These are phyloP conservation scores for Aspergillus aculeatinus DNA, from an alignment of 2,329 filamentous ascomycete genomes.

Conservation along the genomic window DNA sequence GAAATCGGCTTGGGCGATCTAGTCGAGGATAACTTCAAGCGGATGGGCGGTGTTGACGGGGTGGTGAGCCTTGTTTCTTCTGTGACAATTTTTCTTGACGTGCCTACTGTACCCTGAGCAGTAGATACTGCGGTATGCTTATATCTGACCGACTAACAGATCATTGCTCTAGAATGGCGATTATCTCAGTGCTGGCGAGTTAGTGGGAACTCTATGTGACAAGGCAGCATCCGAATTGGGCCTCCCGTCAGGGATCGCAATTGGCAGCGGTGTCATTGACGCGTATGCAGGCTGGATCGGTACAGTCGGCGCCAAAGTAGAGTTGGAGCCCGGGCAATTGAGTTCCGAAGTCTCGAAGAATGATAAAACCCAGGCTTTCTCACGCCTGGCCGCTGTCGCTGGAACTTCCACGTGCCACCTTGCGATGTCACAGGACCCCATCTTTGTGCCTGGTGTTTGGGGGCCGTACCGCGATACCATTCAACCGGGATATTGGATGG, in stretches of 20 bases:
- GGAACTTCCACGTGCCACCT: slow-evolving; percentile 97
- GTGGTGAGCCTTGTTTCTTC: slow-evolving; percentile 67
- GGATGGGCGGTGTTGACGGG: slow-evolving; percentile 90
- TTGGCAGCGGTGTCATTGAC: slow-evolving; percentile 96
- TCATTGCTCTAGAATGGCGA: slow-evolving; percentile 71
- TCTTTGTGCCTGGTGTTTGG: slow-evolving; percentile 96
- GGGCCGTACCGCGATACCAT: slow-evolving; percentile 94
- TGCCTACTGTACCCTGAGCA: background rate
- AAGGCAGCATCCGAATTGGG: slow-evolving; percentile 81
- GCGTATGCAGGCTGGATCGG: slow-evolving; percentile 99
- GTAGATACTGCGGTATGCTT: background rate
- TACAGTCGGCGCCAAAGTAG: slow-evolving; percentile 94
- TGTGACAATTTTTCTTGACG: slow-evolving; percentile 10
- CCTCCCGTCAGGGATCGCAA: slow-evolving; percentile 79
- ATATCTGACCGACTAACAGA: slow-evolving; percentile 3
- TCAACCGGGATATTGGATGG: slow-evolving; percentile 91
- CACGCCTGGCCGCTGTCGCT: slow-evolving; percentile 86
- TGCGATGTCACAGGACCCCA: slow-evolving; percentile 87
- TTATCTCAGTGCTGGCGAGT: slow-evolving; percentile 87
- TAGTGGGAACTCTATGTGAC: slow-evolving; percentile 80
- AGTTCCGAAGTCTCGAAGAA: slow-evolving; percentile 70
- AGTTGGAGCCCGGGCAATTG: slow-evolving; percentile 67
- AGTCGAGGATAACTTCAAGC: slow-evolving; percentile 80
- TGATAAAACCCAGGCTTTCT: slow-evolving; percentile 89
- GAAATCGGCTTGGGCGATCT: slow-evolving; percentile 85